Percentiles rank a stretch among this genome's conserved stretches.
Evolutionary conservation across 2,329 filamentous ascomycete genomes (phyloP).

Genomic region (Alternaria novae-zelandiae): DNA sequence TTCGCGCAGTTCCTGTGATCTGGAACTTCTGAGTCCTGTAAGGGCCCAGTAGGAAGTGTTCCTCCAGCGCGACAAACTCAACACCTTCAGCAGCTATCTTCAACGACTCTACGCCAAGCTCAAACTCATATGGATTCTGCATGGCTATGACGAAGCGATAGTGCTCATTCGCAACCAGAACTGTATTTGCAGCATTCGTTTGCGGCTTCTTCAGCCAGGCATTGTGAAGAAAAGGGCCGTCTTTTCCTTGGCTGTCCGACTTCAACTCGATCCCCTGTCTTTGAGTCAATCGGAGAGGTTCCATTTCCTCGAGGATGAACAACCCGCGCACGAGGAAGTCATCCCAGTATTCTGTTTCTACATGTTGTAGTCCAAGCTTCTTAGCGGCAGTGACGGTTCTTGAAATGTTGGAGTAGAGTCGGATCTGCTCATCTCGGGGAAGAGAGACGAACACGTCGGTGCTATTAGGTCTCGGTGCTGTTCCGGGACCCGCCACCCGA

Average conservation of each 20-base stretch:
- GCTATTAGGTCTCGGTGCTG: constrained; percentile 71
- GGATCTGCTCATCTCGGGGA: constrained; percentile 80
- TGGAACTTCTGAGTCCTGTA: constrained; percentile 82
- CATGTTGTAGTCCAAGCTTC: constrained; percentile 71
- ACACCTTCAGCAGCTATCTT: constrained; percentile 75
- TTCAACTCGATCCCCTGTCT: constrained; percentile 45
- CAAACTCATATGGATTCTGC: constrained; percentile 94
- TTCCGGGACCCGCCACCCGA: constrained; percentile 78
- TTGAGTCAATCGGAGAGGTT: constrained; percentile 37
- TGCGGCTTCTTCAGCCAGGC: constrained; percentile 77
- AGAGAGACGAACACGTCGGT: constrained; percentile 75
- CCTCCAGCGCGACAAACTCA: constrained; percentile 70
- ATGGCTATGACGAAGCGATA: constrained; percentile 81
- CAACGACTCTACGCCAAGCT: constrained; percentile 86
- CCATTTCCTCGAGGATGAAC: constrained; percentile 62
- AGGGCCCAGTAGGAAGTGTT: constrained; percentile 75
- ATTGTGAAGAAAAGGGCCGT: constrained; percentile 92
- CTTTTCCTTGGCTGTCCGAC: constrained; percentile 44
- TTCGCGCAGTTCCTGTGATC: constrained; percentile 71
- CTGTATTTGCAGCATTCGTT: constrained; percentile 63
- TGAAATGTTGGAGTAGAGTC: constrained; percentile 82
- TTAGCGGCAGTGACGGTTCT: constrained; percentile 81
- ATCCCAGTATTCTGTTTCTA: constrained; percentile 93
- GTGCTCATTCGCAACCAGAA: constrained; percentile 79
- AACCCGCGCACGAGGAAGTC: constrained; percentile 87